A percentile compares a stretch with the other conserved stretches of the same genome.
Evolutionary conservation across 495 filamentous ascomycete genomes (phyloP).

Genomic region (Penicillium paxilli): DNA sequence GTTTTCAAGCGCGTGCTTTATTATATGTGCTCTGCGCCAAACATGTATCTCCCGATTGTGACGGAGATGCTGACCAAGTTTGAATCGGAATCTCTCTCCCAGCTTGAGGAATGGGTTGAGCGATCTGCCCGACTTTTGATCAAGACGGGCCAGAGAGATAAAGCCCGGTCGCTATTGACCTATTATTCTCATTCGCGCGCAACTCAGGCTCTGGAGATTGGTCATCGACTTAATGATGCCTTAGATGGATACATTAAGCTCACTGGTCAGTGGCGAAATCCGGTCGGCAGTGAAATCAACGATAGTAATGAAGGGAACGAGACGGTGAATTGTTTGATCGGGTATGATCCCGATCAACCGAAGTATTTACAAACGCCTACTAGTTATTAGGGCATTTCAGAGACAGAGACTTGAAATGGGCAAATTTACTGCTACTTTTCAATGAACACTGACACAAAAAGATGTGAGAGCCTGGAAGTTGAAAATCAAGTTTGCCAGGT

Average conservation of each 20-base stretch:
- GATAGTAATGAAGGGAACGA: neutral
- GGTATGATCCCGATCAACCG: neutral
- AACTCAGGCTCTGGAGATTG: neutral
- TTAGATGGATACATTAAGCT: neutral
- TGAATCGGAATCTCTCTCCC: neutral
- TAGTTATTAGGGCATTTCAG: too few relatives aligned
- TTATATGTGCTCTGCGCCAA: neutral
- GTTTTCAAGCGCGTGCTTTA: neutral
- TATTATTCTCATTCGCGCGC: neutral
- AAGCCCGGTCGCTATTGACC: neutral
- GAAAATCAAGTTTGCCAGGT: too few relatives aligned
- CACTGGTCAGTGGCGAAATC: neutral
- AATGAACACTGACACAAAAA: too few relatives aligned
- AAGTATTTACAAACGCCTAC: neutral
- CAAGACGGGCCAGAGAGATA: neutral
- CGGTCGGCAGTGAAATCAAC: neutral
- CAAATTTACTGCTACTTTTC: too few relatives aligned
- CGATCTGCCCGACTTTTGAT: neutral
- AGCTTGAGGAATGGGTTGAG: neutral
- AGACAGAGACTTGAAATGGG: too few relatives aligned
- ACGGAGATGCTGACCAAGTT: neutral
- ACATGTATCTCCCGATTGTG: neutral
- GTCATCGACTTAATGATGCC: neutral
- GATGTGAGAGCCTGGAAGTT: too few relatives aligned
- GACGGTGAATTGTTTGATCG: neutral